Evolutionary conservation across 257 asterid species (phyloP).

Genomic region (Nicotiana benthamiana): DNA sequence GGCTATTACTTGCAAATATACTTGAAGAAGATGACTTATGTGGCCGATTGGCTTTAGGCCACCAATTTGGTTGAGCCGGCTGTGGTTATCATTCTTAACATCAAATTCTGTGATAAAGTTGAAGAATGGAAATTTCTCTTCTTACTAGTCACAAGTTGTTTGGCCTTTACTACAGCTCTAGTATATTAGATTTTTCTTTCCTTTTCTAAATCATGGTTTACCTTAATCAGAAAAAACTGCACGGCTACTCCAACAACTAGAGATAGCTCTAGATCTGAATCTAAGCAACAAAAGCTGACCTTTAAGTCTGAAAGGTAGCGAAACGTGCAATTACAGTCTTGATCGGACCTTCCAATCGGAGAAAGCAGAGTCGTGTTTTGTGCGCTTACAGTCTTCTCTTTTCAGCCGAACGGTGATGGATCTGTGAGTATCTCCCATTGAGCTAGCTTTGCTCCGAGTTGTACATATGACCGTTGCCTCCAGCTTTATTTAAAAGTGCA

Average conservation of each 20-base stretch:
- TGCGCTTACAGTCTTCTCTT: constrained; percentile 68
- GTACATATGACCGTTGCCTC: too few relatives aligned
- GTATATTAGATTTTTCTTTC: neutral
- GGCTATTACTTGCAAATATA: neutral
- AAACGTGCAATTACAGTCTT: neutral
- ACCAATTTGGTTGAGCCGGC: too few relatives aligned
- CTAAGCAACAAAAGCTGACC: neutral
- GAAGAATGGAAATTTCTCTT: neutral
- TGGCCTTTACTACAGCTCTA: neutral
- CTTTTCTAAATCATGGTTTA: neutral
- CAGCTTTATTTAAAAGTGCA: too few relatives aligned
- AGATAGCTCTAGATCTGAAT: neutral
- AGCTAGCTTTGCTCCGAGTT: neutral
- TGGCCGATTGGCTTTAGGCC: too few relatives aligned
- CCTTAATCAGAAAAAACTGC: neutral
- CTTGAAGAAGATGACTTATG: neutral
- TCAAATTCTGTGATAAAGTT: too few relatives aligned
- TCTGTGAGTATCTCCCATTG: neutral
- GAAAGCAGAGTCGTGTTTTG: constrained; percentile 79
- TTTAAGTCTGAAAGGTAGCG: neutral
- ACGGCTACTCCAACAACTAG: too few relatives aligned
- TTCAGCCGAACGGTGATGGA: constrained; percentile 25
- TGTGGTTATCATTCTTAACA: too few relatives aligned
- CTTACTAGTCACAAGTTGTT: too few relatives aligned
- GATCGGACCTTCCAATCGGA: constrained; percentile 69